These are phyloP conservation scores for Nidularia sp. DNA, from an alignment of 768 basidiomycete genomes.

Conservation along the genomic window DNA sequence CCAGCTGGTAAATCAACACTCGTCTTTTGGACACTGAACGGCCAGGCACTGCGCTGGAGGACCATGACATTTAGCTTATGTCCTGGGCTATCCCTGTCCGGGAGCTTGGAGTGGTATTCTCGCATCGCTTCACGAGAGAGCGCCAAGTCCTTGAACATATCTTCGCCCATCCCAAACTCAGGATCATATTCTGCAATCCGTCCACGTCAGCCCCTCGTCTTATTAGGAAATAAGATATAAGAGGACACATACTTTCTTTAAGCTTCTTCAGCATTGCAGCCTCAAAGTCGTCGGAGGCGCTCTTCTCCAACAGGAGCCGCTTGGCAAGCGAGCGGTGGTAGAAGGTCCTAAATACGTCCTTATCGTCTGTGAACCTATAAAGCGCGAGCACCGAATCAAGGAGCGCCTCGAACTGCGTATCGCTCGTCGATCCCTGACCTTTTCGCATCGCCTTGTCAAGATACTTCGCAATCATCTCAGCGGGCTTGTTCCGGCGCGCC, in stretches of 20 bases:
- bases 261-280: slow-evolving; percentile 79
- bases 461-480: slow-evolving; percentile 91
- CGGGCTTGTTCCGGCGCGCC: slow-evolving; percentile 74
- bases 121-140: slow-evolving; percentile 71
- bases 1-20: slow-evolving; percentile 49
- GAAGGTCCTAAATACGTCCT: slow-evolving; percentile 91
- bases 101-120: slow-evolving; percentile 53
- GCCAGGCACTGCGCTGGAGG: slow-evolving; percentile 88
- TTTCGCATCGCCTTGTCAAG: slow-evolving; percentile 84
- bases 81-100: slow-evolving; percentile 25
- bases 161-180: slow-evolving; percentile 89
- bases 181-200: slow-evolving; percentile 77
- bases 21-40: slow-evolving; percentile 54
- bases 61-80: slow-evolving; percentile 71
- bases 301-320: slow-evolving; percentile 77
- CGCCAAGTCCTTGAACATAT: slow-evolving; percentile 91
- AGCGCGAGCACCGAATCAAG: slow-evolving; percentile 68
- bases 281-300: slow-evolving; percentile 86
- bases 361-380: slow-evolving; percentile 87
- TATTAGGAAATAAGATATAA: background rate
- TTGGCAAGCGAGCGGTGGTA: slow-evolving; percentile 89
- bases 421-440: slow-evolving; percentile 70
- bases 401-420: slow-evolving; percentile 56
- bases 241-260: slow-evolving; percentile 51
- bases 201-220: background rate